Evolutionary conservation across 2,329 filamentous ascomycete species (phyloP).

Genomic region (Lachnellula occidentalis): DNA sequence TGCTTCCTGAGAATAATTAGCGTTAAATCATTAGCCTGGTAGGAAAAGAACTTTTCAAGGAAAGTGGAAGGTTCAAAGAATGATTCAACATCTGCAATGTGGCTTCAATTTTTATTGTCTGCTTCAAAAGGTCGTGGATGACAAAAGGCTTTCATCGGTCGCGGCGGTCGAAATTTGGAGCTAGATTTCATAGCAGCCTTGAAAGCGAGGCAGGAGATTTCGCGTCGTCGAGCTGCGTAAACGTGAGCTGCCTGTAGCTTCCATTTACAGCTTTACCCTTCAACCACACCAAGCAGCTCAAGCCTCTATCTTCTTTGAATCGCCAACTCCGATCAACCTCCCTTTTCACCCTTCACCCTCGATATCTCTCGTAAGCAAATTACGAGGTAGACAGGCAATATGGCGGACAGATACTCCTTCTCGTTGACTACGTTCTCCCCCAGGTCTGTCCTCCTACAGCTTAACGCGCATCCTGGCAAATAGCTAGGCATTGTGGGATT

Average conservation of each 20-base stretch:
- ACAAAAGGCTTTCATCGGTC: not conserved
- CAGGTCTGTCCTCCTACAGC: slow-evolving; percentile 59
- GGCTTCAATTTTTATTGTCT: slow-evolving; percentile 13
- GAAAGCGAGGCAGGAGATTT: not conserved
- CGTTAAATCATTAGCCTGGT: slow-evolving; percentile 15
- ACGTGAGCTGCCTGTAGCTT: slow-evolving; percentile 23
- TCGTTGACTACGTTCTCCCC: slow-evolving; percentile 99
- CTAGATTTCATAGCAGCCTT: not conserved
- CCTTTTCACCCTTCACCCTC: slow-evolving; percentile 1
- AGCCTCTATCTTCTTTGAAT: slow-evolving; percentile 11
- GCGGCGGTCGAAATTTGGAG: not conserved
- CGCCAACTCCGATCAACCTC: slow-evolving; percentile 4
- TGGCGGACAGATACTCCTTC: slow-evolving; percentile 99
- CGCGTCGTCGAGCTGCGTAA: slow-evolving; percentile 4
- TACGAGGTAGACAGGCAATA: slow-evolving; percentile 39
- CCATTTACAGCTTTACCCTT: slow-evolving; percentile 16
- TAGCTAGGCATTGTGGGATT: slow-evolving; percentile 2
- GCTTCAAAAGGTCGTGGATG: slow-evolving; percentile 9
- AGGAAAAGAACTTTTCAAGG: slow-evolving; percentile 5
- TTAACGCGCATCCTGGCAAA: slow-evolving; percentile 13
- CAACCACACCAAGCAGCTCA: slow-evolving; percentile 19
- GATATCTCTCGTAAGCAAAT: slow-evolving; percentile 1
- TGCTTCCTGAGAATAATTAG: slow-evolving; percentile 14
- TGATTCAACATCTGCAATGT: slow-evolving; percentile 13
- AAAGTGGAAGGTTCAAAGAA: slow-evolving; percentile 3